Conservation (phyloP, 75 land plant genomes). For the Pinus taeda region DNA sequence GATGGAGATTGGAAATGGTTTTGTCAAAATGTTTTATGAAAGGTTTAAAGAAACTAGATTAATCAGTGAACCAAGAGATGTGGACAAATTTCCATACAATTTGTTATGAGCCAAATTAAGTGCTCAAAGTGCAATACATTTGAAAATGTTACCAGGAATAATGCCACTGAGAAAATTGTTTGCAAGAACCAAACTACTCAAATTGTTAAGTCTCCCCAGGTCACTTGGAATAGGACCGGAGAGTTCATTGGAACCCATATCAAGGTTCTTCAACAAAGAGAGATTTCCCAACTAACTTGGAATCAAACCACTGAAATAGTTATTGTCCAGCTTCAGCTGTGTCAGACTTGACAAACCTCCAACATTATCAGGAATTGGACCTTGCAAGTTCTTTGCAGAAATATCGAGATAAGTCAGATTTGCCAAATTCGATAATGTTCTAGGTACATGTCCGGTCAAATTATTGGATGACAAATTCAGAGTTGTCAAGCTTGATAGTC, state of each 20-base stretch:
- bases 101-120: conserved; percentile 37
- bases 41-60: conserved; percentile 34
- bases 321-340: conserved; percentile 31
- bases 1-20: conserved; percentile 28
- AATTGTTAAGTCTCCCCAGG: conserved; percentile 28
- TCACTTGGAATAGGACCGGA: conserved; percentile 53
- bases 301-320: conserved; percentile 37
- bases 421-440: neutral
- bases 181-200: conserved; percentile 31
- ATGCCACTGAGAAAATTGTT: conserved; percentile 39
- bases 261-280: conserved; percentile 35
- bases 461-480: conserved; percentile 36
- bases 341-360: conserved; percentile 28
- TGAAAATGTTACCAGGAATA: conserved; percentile 33
- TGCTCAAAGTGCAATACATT: conserved; percentile 25
- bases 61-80: conserved; percentile 24
- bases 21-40: conserved; percentile 59
- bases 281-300: conserved; percentile 55
- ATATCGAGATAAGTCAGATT: conserved; percentile 42
- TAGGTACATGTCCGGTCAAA: conserved; percentile 23
- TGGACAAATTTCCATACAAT: conserved; percentile 41
- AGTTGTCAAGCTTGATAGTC: conserved; percentile 18
- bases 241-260: conserved; percentile 53
- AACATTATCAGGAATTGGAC: conserved; percentile 42
- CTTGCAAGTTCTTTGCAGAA: conserved; percentile 43